Base-by-base conservation (phyloP, 2,329 filamentous ascomycete genomes). In the Phymatotrichopsis omnivora region DNA sequence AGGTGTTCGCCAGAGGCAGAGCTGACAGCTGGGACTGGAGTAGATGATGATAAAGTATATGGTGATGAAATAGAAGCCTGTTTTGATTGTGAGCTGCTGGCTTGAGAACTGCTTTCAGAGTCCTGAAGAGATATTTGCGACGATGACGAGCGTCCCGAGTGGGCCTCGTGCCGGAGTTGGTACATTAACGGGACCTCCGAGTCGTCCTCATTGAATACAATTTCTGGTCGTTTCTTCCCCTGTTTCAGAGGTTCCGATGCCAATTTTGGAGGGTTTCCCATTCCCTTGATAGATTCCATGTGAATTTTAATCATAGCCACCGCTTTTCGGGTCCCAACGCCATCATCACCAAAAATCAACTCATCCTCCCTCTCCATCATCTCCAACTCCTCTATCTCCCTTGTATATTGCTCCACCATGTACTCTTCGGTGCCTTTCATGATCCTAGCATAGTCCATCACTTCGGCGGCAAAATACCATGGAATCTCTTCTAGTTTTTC, bases 401-500 rank as follows among this genome's bases (percentile, higher is more conserved):
- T 68, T 52, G 93, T 78, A 57, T 80, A 89, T 60, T 96, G 83
- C 42, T 76, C 71, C 10, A 69, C 62, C 80, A 98, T 89, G 61
- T 98, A 98, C 25, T 82, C 78, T 57, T 82, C 78, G 4, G 85
- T 89, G 5, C 87, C 91, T 61, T 89, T 93, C 84, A 98, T 94
- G 44, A 96, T 81, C 29, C 87, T 78, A 12, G 87, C 85, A 63
- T 95, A 98, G 61, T 98, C 91, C 61, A 93, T 74, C 27, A 94
- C 86, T 58, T 94, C 93, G 7, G 85, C 86, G 5, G 85, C 85
- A 64, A 91, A 86, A 62, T 93, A 85, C 91, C 91, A 98, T 0
- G 91, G 91, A 27, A 96, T 76, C 58, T 87, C 82, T 39, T 89
- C 78, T 7, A 75, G 75, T 16, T 75, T 72, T 23, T 73, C 73